Conservation (phyloP, 257 asterid species). For the Linaria vulgaris region DNA sequence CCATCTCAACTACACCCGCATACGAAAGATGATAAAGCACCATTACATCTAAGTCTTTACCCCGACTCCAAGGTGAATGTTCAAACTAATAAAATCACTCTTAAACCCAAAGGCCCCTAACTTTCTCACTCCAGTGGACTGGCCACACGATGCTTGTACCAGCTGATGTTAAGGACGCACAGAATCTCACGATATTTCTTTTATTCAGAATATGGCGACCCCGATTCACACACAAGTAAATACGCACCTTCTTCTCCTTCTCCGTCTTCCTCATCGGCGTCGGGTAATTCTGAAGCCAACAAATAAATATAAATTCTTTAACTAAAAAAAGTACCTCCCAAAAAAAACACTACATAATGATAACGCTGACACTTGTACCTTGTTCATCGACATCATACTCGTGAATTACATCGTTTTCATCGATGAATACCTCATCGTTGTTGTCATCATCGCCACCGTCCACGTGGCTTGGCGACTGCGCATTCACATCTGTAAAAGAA, state of each 20-base stretch:
- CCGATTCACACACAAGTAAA: neutral
- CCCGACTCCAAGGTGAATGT: neutral
- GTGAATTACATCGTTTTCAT: too few species aligned
- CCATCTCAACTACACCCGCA: slow-evolving; percentile 2
- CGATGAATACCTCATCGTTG: too few species aligned
- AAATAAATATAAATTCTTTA: neutral
- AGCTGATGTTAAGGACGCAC: too few species aligned
- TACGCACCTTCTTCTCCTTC: slow-evolving; percentile 52
- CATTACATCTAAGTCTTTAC: neutral
- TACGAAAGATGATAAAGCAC: neutral
- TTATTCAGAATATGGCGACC: neutral
- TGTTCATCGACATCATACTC: slow-evolving; percentile 75
- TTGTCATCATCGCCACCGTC: too few species aligned
- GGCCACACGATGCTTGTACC: slow-evolving; percentile 6
- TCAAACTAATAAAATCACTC: slow-evolving; percentile 9
- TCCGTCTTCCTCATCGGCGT: slow-evolving; percentile 66
- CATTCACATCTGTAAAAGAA: too few species aligned
- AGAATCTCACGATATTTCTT: slow-evolving; percentile 3
- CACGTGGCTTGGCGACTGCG: too few species aligned
- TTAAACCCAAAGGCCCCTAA: neutral
- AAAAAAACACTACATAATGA: too few species aligned
- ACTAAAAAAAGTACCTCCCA: too few species aligned
- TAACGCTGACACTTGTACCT: slow-evolving; percentile 48
- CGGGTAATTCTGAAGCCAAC: slow-evolving; percentile 71
- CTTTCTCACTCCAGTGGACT: neutral